Base-by-base conservation (phyloP, 805 yeast genomes). In the Cyberlindnera japonica region DNA sequence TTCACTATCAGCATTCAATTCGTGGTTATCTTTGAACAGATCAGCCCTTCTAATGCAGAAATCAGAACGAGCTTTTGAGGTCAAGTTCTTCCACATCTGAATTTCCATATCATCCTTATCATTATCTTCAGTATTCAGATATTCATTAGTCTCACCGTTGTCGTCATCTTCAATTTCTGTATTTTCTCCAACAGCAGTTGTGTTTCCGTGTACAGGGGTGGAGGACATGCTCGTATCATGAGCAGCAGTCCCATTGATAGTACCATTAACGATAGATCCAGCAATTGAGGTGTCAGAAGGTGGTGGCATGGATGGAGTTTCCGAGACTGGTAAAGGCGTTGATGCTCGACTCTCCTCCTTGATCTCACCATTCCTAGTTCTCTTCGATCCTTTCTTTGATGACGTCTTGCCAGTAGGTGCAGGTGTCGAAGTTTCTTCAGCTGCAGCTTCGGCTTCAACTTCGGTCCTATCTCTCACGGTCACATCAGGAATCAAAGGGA, bases 401-500 rank as follows among this genome's bases (percentile, higher is more conserved):
- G 59, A 55, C 17, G 63, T 55, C 22, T 59, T 55, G 11, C 65
- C 64, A 6, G 58, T 38, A n/a, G 57, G 50, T 2, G 33, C 47
- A 2, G 60, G 59, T 2, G 59, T 56, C 3, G 47, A 16, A 4
- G 41, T 37, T 7, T 49, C 54, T 6, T 61, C 65, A 6, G 40
- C 26, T 8, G 59, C 64, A 14, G 56, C 61, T 17, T 66, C 67
- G 23, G 66, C 71, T 49, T 84, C 93, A 7, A 82, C 75, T 37
- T 84, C 93, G 0, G 81, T 68, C 35, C 91, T 63, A 53, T 77
- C 88, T 50, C 89, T 71, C 5, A 93, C 74, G 0, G 77, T 72
- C 38, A 93, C 86, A 54, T 93, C 95, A 0, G 99, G 99, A 28
- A 93, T 91, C 45, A 87, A 66, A 0, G 96, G 95, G 6, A 79